Evolutionary conservation across 805 yeast species (phyloP).

Genomic region (Sugiyamaella americana): DNA sequence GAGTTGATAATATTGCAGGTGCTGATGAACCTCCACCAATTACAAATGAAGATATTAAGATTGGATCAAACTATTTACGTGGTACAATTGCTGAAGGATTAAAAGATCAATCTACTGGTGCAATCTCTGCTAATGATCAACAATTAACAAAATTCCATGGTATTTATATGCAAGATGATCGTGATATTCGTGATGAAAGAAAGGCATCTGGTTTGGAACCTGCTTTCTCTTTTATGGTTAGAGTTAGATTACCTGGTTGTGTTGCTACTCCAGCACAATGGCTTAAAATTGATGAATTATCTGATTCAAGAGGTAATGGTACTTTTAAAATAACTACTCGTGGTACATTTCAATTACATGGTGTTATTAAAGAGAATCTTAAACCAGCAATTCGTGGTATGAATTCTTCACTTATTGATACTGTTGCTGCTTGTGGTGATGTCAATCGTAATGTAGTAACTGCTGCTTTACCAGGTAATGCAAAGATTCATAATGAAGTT

Average conservation of each 20-base stretch:
- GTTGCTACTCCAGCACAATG: conserved; percentile 82
- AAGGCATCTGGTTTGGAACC: conserved; percentile 92
- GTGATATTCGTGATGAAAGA: conserved; percentile 90
- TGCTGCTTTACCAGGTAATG: conserved; percentile 81
- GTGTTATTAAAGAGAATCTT: conserved; percentile 82
- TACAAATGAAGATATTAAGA: conserved; percentile 94
- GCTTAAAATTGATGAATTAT: conserved; percentile 74
- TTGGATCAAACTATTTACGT: conserved; percentile 77
- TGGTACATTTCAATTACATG: conserved; percentile 95
- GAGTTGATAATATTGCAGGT: conserved; percentile 74
- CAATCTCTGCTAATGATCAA: conserved; percentile 84
- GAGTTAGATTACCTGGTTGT: conserved; percentile 94
- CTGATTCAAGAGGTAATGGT: conserved; percentile 79
- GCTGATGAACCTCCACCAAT: conserved; percentile 89
- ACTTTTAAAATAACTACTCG: conserved; percentile 92
- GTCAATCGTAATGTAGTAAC: conserved; percentile 94
- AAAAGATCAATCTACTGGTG: conserved; percentile 76
- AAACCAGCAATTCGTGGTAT: conserved; percentile 90
- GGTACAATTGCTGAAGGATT: conserved; percentile 91
- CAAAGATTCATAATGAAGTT: conserved; percentile 73
- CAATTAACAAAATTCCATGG: conserved; percentile 97
- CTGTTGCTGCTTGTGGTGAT: conserved; percentile 97
- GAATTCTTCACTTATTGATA: conserved; percentile 85
- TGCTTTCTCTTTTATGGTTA: conserved; percentile 93
- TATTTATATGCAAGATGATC: conserved; percentile 96